Evolutionary conservation across 768 basidiomycete genomes (phyloP), one percentile per base, ranked within the genome.

Genomic region (Leucosporidium yakuticum): DNA sequence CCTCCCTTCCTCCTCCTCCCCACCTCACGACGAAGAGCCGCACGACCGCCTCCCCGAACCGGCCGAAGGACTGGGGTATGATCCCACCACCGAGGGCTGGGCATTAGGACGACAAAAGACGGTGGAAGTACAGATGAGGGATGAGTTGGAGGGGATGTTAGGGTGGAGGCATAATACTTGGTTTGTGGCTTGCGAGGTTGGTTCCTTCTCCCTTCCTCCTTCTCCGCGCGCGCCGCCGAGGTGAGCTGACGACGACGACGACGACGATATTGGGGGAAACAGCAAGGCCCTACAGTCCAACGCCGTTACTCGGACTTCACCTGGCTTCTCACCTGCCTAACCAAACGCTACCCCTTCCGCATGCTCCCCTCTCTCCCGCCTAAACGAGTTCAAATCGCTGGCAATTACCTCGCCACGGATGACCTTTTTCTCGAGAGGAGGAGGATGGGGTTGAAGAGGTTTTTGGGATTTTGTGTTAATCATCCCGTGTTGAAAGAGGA

Each of bases 281-380:
- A 68, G 58, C 63, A 51, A 51, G 51, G 51, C 25, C 19, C 44
- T 1, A 81, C 90, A 20, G 89, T 97, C 27, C 82, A 86, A 34
- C 82, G 95, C 62, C 84, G 96, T 65, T 99, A 97, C 78, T 91
- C 90, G 11, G 96, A 99, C 77, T 99, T 98, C 77, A 84, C 84
- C 15, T 93, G 88, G 78, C 81, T 98, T 32, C 89, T 90, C 85
- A 93, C 97, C 70, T 88, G 86, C 70, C 82, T 99, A 54, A 78
- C 85, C 61, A 85, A 87, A 71, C 85, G 93, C 63, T 97, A 97
- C 80, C 94, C 96, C 2, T 98, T 97, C 84, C 86, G 96, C 57
- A 81, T 98, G 31, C 84, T 97, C 71, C 87, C 90, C 23, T 80
- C 85, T 4, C 80, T 98, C 36, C 96, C 96, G 21, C 96, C 96